phyloP scores from a whole-genome alignment of 331 rosid species.

The Malus hybrid region DNA sequence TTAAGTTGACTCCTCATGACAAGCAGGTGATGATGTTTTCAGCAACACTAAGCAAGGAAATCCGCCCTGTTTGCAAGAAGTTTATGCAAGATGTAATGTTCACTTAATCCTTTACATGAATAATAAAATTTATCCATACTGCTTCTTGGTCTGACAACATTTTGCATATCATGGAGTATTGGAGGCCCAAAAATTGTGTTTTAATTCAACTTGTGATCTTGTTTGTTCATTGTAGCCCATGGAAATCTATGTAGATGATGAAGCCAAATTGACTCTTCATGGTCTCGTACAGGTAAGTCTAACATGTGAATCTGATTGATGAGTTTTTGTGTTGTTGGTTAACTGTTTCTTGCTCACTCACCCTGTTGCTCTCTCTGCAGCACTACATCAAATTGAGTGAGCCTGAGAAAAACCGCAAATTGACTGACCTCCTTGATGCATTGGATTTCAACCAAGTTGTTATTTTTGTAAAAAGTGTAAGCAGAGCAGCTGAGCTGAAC shows the following conservation, averaged over 20 bases:
- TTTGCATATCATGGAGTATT: conserved; percentile 33
- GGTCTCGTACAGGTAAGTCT: conserved; percentile 84
- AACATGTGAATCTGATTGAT: neutral
- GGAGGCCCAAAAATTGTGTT: conserved; percentile 23
- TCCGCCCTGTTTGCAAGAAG: conserved; percentile 97
- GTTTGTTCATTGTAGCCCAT: conserved; percentile 91
- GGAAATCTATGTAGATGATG: conserved; percentile 98
- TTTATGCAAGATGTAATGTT: conserved; percentile 98
- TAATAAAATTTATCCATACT: neutral
- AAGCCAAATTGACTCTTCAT: conserved; percentile 94
- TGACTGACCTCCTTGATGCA: conserved; percentile 96
- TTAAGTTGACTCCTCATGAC: conserved; percentile 97
- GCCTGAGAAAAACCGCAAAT: conserved; percentile 81
- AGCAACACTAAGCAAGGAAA: conserved; percentile 97
- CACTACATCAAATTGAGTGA: conserved; percentile 95
- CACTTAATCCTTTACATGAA: conserved; percentile 5
- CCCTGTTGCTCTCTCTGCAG: conserved; percentile 19
- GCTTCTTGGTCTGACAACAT: neutral
- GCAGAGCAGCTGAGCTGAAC: conserved; percentile 95
- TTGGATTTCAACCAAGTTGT: conserved; percentile 96
- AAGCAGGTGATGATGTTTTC: conserved; percentile 99
- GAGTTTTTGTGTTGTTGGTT: neutral
- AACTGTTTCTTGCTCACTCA: neutral
- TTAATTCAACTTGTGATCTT: conserved; percentile 51
- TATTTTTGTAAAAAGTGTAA: conserved; percentile 90